A percentile compares a stretch with the other conserved stretches of the same genome.
phyloP scores from a whole-genome alignment of 148 eudicot species.

The Amaranthus hypochondriacus region DNA sequence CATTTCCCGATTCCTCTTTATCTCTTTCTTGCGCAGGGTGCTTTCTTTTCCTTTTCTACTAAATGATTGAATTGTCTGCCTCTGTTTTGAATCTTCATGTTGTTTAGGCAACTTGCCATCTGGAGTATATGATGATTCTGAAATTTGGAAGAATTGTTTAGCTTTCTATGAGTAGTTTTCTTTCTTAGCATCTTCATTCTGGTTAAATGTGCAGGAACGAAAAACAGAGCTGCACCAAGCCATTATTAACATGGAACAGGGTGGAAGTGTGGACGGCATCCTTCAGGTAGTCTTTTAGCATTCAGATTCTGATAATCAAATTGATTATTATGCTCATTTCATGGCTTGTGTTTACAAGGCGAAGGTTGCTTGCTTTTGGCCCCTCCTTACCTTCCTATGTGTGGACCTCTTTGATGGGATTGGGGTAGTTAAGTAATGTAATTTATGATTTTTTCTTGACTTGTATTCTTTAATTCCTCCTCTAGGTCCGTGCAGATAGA shows the following conservation, averaged over 20 bases:
- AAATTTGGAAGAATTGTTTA: not conserved
- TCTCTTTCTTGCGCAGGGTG: not conserved
- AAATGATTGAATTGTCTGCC: not conserved
- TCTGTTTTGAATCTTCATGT: not conserved
- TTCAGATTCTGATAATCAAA: constrained; percentile 9
- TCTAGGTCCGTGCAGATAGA: constrained; percentile 93
- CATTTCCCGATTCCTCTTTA: not conserved
- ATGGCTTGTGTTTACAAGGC: too few species aligned
- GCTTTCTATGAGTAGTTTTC: not conserved
- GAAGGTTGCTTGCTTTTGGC: too few species aligned
- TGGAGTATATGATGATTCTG: not conserved
- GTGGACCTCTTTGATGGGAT: too few species aligned
- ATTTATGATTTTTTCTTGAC: not conserved
- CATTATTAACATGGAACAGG: constrained; percentile 88
- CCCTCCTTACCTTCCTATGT: too few species aligned
- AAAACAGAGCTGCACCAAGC: constrained; percentile 89
- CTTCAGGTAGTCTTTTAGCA: constrained; percentile 67
- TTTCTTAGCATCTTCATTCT: constrained; percentile 8
- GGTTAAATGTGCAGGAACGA: constrained; percentile 50
- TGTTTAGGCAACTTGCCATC: constrained; percentile 7
- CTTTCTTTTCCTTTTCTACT: not conserved
- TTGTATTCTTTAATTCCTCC: constrained; percentile 8
- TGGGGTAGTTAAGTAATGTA: too few species aligned
- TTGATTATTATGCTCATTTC: not conserved
- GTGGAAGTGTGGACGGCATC: constrained; percentile 98